Base-by-base conservation (phyloP, 768 basidiomycete species). In the Podaxis sp. region DNA sequence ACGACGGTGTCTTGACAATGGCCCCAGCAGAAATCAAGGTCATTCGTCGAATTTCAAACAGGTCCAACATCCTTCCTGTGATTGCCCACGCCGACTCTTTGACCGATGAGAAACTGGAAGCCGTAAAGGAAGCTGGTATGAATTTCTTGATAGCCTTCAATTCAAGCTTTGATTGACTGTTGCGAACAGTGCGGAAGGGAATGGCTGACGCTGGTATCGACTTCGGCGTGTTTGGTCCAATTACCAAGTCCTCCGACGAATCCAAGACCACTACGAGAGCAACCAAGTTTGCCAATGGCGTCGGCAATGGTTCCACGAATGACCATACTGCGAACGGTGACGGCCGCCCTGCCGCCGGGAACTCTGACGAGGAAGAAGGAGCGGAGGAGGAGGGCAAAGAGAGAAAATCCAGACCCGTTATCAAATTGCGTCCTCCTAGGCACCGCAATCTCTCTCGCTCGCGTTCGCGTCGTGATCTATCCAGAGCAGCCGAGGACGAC, bases 1-100 rank as follows among this genome's bases (percentile, higher is more conserved):
- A 77, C 57, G 77, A 78, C 27, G 80, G 74, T 10, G 72, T 78
- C 14, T 67, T 89, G 50, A 82, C 85, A 18, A 87, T 94, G 85
- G 85, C 88, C 35, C 88, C 89, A 51, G 81, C 85, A 25, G 91
- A 94, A 70, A 81, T 94, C 64, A 84, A 85, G 54, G 89, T 93
- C 66, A 87, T 95, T 66, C 82, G 82, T 42, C 83, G 93, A 55
- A 81, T 95, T 38, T 81, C 89, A 21, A 79, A 80, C 21, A 86
- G 91, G 59, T 81, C 83, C 61, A 94, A 95, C 68, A 82, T 95
- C 18, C 82, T 95, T 54, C 93, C 93, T 50, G 84, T 94, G 55
- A 82, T 95, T 64, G 88, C 89, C 13, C 88, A 78, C 61, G 80
- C 91, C 2, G 93, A 95, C 72, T 91, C 90, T 40, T 78, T 95